These are phyloP conservation scores for Daedaleopsis sinensis DNA, from an alignment of 768 basidiomycete species.

Conservation along the genomic window DNA sequence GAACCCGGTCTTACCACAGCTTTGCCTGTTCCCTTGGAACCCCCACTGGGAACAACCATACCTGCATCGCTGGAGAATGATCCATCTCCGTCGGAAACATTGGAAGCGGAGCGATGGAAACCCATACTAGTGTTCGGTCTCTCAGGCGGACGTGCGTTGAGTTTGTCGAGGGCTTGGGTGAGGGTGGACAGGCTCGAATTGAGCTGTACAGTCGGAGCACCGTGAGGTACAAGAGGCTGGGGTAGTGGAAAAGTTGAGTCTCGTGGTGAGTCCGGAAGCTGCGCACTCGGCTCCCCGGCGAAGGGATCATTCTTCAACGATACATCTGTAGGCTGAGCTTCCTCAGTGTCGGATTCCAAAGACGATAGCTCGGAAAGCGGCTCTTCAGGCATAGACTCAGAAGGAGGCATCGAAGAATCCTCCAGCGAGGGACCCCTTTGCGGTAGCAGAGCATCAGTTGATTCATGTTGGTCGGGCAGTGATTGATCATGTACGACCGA, in stretches of 20 bases:
- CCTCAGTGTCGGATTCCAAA: background rate
- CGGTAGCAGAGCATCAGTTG: too few species aligned
- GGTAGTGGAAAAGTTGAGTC: background rate
- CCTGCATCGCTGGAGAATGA: background rate
- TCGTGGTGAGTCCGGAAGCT: background rate
- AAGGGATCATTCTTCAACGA: too few species aligned
- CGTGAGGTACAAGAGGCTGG: background rate
- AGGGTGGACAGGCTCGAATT: slow-evolving; percentile 56
- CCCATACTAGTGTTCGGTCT: slow-evolving; percentile 74
- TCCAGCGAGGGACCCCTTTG: too few species aligned
- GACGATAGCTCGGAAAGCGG: background rate
- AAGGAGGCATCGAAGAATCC: background rate
- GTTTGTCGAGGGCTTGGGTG: slow-evolving; percentile 68
- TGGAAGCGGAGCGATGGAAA: slow-evolving; percentile 43
- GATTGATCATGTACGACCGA: too few species aligned
- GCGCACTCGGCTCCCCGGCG: background rate
- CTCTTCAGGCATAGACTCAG: background rate
- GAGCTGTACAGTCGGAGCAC: background rate
- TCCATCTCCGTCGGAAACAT: slow-evolving; percentile 30
- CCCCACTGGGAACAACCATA: background rate
- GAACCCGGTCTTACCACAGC: background rate
- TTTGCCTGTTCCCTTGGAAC: background rate
- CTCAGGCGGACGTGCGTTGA: slow-evolving; percentile 65
- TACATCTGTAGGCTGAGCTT: background rate
- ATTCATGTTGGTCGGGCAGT: too few species aligned